These are phyloP conservation scores for Bryum argenteum DNA, from an alignment of 225 moss, liverwort and hornwort genomes.

Conservation along the genomic window DNA sequence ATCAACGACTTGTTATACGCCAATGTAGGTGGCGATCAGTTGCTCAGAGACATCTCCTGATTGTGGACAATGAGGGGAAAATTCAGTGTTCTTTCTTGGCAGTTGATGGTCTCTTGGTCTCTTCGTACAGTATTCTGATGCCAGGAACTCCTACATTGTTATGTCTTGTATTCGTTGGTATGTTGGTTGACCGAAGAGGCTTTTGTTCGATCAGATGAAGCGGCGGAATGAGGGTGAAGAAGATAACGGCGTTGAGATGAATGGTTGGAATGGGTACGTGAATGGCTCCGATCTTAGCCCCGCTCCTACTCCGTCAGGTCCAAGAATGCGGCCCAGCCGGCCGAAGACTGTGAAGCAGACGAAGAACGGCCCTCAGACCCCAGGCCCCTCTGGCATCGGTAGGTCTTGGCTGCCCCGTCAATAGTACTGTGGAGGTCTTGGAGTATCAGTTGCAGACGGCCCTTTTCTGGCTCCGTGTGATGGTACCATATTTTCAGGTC, in stretches of 20 bases:
- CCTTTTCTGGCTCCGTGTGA: background rate
- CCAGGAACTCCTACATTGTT: no score
- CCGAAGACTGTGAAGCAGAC: constrained; percentile 65
- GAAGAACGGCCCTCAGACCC: constrained; percentile 65
- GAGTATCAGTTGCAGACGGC: background rate
- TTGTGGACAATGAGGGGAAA: background rate
- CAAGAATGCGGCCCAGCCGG: constrained; percentile 61
- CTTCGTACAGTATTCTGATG: background rate
- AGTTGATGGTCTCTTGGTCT: constrained; percentile 27
- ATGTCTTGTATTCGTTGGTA: background rate
- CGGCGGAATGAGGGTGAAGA: constrained; percentile 54
- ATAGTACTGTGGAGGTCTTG: background rate
- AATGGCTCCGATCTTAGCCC: constrained; percentile 55
- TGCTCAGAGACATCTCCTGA: background rate
- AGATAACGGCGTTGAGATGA: constrained; percentile 44
- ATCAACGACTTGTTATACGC: constrained; percentile 57
- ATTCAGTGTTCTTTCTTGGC: constrained; percentile 25
- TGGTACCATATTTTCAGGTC: background rate
- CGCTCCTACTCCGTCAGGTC: constrained; percentile 49
- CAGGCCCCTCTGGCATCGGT: constrained; percentile 61
- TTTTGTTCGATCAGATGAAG: constrained; percentile 46
- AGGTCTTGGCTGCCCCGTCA: background rate
- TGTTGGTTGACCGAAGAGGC: background rate
- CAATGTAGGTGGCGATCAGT: constrained; percentile 42
- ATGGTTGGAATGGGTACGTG: constrained; percentile 51